A percentile compares a stretch with the other conserved stretches of the same genome.
phyloP scores from a whole-genome alignment of 805 yeast genomes.

The Lipomyces japonicus region DNA sequence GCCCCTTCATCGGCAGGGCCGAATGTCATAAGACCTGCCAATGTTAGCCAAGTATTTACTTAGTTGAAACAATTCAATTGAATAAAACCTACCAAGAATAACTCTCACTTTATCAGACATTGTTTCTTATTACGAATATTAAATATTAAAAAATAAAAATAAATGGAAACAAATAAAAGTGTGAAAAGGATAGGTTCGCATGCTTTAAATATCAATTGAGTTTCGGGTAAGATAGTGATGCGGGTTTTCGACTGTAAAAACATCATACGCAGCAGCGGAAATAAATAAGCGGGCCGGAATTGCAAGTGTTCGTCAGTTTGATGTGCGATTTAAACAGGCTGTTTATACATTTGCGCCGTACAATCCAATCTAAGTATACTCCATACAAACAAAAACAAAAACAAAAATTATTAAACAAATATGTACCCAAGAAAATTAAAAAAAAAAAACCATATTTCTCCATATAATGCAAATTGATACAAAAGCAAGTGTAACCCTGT shows the following conservation, averaged over 20 bases:
- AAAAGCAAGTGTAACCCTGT: neutral
- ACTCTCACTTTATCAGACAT: neutral
- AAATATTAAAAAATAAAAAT: no score
- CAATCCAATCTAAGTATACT: no score
- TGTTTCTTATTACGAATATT: no score
- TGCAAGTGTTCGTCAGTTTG: no score
- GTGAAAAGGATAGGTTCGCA: conserved; percentile 1
- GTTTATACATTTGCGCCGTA: neutral
- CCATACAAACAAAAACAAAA: neutral
- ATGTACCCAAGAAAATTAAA: neutral
- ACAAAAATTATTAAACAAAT: neutral
- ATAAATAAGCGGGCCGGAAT: no score
- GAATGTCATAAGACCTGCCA: conserved; percentile 19
- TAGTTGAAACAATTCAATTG: neutral
- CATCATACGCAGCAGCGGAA: no score
- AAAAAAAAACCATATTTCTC: neutral
- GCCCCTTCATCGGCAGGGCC: conserved; percentile 19
- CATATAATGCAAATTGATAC: neutral
- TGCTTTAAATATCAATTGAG: neutral
- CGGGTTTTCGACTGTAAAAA: no score
- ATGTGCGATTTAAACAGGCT: no score
- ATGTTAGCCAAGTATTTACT: neutral
- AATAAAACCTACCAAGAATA: conserved; percentile 1
- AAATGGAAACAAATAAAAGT: no score
- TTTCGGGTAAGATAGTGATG: neutral